These are phyloP conservation scores for Macrolepiota albuminosa DNA, from an alignment of 768 basidiomycete genomes.

Conservation along the genomic window DNA sequence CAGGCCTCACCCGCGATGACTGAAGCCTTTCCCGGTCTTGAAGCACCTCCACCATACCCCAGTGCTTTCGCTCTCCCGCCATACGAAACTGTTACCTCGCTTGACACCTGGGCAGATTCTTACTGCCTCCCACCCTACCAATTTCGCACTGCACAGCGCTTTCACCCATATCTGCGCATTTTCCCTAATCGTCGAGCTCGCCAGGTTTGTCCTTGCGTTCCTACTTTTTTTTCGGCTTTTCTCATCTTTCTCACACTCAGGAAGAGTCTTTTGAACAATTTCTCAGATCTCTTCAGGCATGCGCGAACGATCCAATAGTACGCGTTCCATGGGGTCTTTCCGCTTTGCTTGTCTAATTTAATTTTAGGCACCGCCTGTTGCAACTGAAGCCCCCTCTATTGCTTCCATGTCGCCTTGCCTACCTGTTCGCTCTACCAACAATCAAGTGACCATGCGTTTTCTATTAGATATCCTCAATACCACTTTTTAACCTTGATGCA, in stretches of 20 bases:
- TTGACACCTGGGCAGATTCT: constrained; percentile 11
- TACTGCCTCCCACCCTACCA: constrained; percentile 13
- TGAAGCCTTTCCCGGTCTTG: neutral
- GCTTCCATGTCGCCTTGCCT: neutral
- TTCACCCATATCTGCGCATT: constrained; percentile 12
- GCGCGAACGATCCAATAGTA: neutral
- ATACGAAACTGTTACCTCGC: constrained; percentile 6
- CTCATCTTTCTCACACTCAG: neutral
- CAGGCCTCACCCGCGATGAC: neutral
- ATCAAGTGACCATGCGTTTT: neutral
- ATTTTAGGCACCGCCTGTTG: neutral
- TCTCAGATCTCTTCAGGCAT: neutral
- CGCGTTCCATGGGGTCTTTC: neutral
- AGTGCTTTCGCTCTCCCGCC: constrained; percentile 3
- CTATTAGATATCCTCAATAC: neutral
- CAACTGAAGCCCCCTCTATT: neutral
- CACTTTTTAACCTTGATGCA: neutral
- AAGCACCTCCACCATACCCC: constrained; percentile 1
- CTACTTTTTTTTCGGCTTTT: neutral
- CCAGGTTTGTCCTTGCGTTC: neutral
- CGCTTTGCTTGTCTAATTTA: neutral
- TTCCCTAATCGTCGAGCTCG: neutral
- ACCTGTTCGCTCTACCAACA: neutral
- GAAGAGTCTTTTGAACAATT: neutral
- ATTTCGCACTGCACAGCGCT: constrained; percentile 9